Evolutionary conservation across 23 red algal genomes (phyloP), one percentile per base, ranked within the genome.

Genomic region (Gracilaria domingensis): DNA sequence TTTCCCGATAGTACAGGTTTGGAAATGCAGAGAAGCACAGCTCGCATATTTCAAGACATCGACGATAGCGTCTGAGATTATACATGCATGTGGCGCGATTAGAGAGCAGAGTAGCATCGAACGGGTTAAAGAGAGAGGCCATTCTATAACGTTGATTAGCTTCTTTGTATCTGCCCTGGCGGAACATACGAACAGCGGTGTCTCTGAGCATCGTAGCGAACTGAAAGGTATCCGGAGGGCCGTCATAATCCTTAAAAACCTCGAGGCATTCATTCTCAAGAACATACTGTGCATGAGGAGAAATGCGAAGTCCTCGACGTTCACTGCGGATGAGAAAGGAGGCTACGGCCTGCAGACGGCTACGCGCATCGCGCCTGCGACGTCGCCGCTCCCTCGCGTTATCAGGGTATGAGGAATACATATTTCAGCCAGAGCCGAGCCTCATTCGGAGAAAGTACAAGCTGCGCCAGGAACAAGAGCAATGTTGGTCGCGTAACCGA

Each of bases 81-180:
- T 58, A 89, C 18, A 89, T 78, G 35, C 85, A 89, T 34, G 71
- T 89, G 56, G 85, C 85, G 8, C 71, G 69, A 48, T 89, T 89
- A 1, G 85, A 89, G 20, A 89, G 34, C 9, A 89, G 58, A 25
- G 85, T 89, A 32, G 73, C 23, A 44, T 89, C 85, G 21, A 53
- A 65, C 6, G 85, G 85, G 70, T 78, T 79, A 34, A 78, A 89
- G 33, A 66, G 73, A 71, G 85, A 75, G 16, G 85, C 85, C 51
- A 89, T 59, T 47, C 71, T 29, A 32, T 77, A 89, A 7, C 71
- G 66, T 25, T 48, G 59, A 54, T 78, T 79, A 20, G 85, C 85
- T 79, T 89, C 85, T 24, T 69, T 65, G 25, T 89, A 89, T 30
- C 85, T 65, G 32, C 85, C 39, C 34, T 89, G 85, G 25, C 85